Conservation (phyloP, 768 basidiomycete species). For the Kwoniella mangroviensis region DNA sequence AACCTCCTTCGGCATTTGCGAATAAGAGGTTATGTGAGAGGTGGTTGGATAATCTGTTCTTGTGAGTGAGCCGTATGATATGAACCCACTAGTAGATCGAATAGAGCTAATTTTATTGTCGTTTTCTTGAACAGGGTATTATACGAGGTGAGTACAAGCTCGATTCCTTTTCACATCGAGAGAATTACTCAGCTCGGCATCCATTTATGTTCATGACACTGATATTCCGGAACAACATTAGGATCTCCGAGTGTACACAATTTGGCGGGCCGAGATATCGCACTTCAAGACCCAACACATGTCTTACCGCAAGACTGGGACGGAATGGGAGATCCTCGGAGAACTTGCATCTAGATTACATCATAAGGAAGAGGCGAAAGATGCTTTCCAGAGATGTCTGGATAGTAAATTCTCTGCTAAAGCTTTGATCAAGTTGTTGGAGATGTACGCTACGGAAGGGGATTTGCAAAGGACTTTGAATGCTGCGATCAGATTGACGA, state of each 20-base stretch:
- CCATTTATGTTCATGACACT: too few species aligned
- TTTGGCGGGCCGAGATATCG: slow-evolving; percentile 96
- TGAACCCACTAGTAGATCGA: too few species aligned
- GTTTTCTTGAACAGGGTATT: slow-evolving; percentile 71
- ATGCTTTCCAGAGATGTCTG: slow-evolving; percentile 92
- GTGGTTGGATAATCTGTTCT: slow-evolving; percentile 87
- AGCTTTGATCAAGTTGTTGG: slow-evolving; percentile 90
- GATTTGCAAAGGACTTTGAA: slow-evolving; percentile 89
- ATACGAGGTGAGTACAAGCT: slow-evolving; percentile 87
- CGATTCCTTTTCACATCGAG: too few species aligned
- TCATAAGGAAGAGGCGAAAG: slow-evolving; percentile 98
- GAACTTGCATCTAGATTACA: slow-evolving; percentile 90
- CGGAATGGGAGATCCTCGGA: slow-evolving; percentile 98
- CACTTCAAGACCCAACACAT: slow-evolving; percentile 99
- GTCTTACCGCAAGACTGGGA: slow-evolving; percentile 92
- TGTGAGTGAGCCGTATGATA: too few species aligned
- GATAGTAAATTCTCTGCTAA: slow-evolving; percentile 87
- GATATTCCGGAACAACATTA: slow-evolving; percentile 50
- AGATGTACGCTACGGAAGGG: slow-evolving; percentile 95
- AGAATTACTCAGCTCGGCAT: too few species aligned
- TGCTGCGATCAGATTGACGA: slow-evolving; percentile 87
- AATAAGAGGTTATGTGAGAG: slow-evolving; percentile 96
- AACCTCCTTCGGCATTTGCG: slow-evolving; percentile 76
- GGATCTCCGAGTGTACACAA: slow-evolving; percentile 98
- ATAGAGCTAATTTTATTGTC: too few species aligned